Evolutionary conservation across 768 basidiomycete genomes (phyloP).

Genomic region (Suillus subluteus): DNA sequence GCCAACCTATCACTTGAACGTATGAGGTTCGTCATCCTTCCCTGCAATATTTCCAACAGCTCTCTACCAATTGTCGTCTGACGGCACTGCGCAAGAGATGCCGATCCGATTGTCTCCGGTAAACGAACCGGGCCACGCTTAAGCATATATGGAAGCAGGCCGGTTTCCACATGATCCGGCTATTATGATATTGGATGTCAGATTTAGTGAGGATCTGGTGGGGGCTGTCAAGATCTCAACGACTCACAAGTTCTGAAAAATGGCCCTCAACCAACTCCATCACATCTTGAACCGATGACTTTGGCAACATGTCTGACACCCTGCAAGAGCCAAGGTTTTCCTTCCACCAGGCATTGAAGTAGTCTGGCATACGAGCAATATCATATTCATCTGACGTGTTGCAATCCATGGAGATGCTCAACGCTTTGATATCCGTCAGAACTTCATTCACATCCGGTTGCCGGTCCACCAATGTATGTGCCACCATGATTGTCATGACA

Average conservation of each 20-base stretch:
- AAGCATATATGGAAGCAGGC: too few species aligned
- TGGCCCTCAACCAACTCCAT: not conserved
- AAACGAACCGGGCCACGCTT: too few species aligned
- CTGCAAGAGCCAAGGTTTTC: not conserved
- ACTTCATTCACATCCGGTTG: too few species aligned
- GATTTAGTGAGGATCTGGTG: not conserved
- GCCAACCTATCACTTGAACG: not conserved
- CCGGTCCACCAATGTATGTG: too few species aligned
- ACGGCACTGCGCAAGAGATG: too few species aligned
- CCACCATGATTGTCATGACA: too few species aligned
- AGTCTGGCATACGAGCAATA: not conserved
- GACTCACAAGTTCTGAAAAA: not conserved
- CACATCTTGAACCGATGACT: not conserved
- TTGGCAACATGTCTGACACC: not conserved
- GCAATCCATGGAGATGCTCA: not conserved
- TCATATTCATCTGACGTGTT: not conserved
- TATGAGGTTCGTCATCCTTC: too few species aligned
- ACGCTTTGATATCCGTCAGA: too few species aligned
- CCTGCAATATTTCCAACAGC: too few species aligned
- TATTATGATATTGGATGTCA: not conserved
- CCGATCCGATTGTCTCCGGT: too few species aligned
- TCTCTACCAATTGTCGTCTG: too few species aligned
- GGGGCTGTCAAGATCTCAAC: not conserved
- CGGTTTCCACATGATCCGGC: too few species aligned
- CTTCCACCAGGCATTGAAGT: conserved; percentile 2